A percentile compares a stretch with the other conserved stretches of the same genome.
Evolutionary conservation across 176 grass and related monocot species (phyloP).

Genomic region (Phyllostachys edulis): DNA sequence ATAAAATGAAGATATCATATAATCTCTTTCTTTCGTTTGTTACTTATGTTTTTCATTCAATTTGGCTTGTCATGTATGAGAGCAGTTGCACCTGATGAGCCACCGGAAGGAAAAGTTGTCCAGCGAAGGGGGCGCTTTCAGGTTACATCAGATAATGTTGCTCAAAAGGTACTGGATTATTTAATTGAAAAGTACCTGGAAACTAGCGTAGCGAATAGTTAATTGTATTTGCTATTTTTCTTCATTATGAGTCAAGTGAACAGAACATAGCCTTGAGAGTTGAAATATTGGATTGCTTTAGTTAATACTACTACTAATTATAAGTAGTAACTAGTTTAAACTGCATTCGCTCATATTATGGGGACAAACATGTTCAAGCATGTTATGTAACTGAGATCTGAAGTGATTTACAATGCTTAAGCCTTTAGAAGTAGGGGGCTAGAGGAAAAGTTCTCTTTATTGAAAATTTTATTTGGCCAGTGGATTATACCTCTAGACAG

Average conservation of each 20-base stretch:
- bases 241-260: not conserved
- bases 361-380: not conserved
- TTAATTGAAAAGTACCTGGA: not conserved
- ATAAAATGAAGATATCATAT: not conserved
- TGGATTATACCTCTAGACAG: not conserved
- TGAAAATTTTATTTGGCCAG: not conserved
- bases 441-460: not conserved
- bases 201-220: not conserved
- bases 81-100: slow-evolving; percentile 49
- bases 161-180: slow-evolving; percentile 72
- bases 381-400: slow-evolving; percentile 2
- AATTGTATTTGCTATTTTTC: slow-evolving; percentile 23
- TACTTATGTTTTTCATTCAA: slow-evolving; percentile 21
- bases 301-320: not conserved
- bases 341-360: not conserved
- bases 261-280: not conserved
- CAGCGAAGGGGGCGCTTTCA: slow-evolving; percentile 85
- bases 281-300: not conserved
- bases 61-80: slow-evolving; percentile 28
- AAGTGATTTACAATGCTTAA: slow-evolving; percentile 2
- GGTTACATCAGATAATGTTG: slow-evolving; percentile 65
- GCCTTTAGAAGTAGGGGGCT: not conserved
- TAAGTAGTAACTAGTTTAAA: not conserved
- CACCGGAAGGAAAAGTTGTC: slow-evolving; percentile 62
- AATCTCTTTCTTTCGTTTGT: not conserved